phyloP scores from a whole-genome alignment of 1,139 yeast genomes.

The Starmera stellimalicola region DNA sequence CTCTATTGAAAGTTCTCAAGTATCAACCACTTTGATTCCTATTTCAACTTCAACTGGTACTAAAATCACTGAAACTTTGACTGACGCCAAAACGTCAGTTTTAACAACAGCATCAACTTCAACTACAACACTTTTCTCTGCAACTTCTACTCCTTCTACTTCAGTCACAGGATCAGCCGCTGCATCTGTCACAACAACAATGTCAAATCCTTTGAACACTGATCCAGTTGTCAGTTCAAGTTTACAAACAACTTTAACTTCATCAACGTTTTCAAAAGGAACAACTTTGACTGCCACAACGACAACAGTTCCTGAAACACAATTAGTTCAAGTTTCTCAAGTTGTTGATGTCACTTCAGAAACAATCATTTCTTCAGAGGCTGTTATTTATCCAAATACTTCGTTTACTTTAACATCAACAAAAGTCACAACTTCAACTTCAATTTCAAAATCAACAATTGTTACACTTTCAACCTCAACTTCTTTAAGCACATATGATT shows the following conservation, averaged over 20 bases:
- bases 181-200: constrained; percentile 11
- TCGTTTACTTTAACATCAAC: constrained; percentile 4
- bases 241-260: constrained; percentile 14
- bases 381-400: constrained; percentile 19
- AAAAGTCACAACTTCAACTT: constrained; percentile 7
- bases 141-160: constrained; percentile 11
- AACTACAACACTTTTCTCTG: constrained; percentile 16
- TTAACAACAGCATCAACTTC: constrained; percentile 14
- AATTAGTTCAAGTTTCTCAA: neutral
- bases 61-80: neutral
- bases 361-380: neutral
- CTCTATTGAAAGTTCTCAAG: too few relatives aligned
- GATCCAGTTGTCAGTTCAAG: constrained; percentile 13
- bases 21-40: neutral
- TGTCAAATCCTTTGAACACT: constrained; percentile 19
- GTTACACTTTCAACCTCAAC: constrained; percentile 4
- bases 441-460: constrained; percentile 8
- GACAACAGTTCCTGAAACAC: neutral
- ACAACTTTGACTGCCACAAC: constrained; percentile 8
- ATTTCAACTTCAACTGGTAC: neutral
- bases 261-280: constrained; percentile 16
- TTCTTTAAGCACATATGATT: constrained; percentile 20
- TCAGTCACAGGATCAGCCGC: constrained; percentile 12
- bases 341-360: neutral
- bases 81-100: neutral